Evolutionary conservation across 192 early-diverging fungal genomes (phyloP).

Genomic region (Gryganskiella cystojenkinii): DNA sequence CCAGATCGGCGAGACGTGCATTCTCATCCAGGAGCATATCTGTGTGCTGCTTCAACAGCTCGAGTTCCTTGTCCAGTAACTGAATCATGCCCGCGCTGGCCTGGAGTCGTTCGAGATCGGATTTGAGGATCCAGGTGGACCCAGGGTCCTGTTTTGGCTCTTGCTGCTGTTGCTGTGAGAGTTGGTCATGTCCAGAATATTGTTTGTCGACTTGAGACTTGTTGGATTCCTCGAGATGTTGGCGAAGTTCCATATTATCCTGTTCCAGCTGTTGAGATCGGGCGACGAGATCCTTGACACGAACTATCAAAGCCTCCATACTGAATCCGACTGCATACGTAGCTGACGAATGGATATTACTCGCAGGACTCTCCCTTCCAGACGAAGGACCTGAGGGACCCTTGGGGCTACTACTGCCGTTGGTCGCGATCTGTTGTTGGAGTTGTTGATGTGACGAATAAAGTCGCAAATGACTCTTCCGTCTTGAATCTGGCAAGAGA

Average conservation of each 20-base stretch:
- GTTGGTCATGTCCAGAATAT: not conserved
- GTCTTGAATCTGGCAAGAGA: slow-evolving; percentile 24
- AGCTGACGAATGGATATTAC: slow-evolving; percentile 1
- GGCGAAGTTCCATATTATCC: slow-evolving; percentile 17
- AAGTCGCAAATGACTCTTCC: slow-evolving; percentile 33
- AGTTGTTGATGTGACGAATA: slow-evolving; percentile 24
- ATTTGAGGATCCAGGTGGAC: slow-evolving; percentile 16
- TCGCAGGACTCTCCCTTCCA: slow-evolving; percentile 4
- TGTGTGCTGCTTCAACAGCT: slow-evolving; percentile 47
- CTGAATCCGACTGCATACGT: slow-evolving; percentile 27
- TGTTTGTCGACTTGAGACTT: not conserved
- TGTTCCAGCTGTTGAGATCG: slow-evolving; percentile 24
- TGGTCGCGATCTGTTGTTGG: slow-evolving; percentile 9
- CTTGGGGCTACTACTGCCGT: not conserved
- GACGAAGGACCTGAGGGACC: not conserved
- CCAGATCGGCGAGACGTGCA: slow-evolving; percentile 29
- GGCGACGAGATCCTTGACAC: slow-evolving; percentile 28
- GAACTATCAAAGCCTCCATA: slow-evolving; percentile 34
- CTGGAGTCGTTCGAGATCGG: slow-evolving; percentile 48
- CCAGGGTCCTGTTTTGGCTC: not conserved
- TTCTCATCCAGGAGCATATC: slow-evolving; percentile 46
- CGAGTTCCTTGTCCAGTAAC: slow-evolving; percentile 51
- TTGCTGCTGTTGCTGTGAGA: not conserved
- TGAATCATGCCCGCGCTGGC: slow-evolving; percentile 33
- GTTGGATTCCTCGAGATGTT: not conserved